A percentile compares a stretch with the other conserved stretches of the same genome.
phyloP scores from a whole-genome alignment of 768 basidiomycete species.

The Macrolepiota fuliginosa region DNA sequence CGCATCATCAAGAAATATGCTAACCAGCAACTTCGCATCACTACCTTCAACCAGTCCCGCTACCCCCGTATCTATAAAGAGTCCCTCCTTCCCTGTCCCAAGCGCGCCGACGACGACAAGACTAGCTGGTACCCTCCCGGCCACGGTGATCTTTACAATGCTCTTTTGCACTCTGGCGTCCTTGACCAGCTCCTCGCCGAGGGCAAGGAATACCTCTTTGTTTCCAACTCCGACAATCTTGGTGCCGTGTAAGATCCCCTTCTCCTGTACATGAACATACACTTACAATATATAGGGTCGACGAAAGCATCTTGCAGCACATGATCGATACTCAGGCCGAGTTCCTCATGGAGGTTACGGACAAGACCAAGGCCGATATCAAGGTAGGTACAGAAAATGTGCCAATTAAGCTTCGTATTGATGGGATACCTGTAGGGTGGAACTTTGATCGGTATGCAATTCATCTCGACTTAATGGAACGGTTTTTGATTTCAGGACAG shows the following conservation, averaged over 20 bases:
- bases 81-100: slow-evolving; percentile 80
- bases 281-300: slow-evolving; percentile 46
- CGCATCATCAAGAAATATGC: slow-evolving; percentile 97
- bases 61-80: slow-evolving; percentile 94
- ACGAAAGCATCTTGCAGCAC: slow-evolving; percentile 72
- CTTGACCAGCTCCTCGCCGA: slow-evolving; percentile 86
- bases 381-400: slow-evolving; percentile 18
- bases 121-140: slow-evolving; percentile 95
- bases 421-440: slow-evolving; percentile 62
- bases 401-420: slow-evolving; percentile 33
- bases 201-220: slow-evolving; percentile 97
- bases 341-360: slow-evolving; percentile 88
- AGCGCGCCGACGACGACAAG: slow-evolving; percentile 79
- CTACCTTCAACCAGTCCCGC: slow-evolving; percentile 89
- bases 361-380: slow-evolving; percentile 81
- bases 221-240: slow-evolving; percentile 96
- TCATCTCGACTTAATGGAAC: background rate
- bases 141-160: slow-evolving; percentile 95
- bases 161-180: slow-evolving; percentile 85
- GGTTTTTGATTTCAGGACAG: slow-evolving; percentile 20
- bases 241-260: slow-evolving; percentile 71
- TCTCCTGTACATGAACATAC: slow-evolving; percentile 9
- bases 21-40: slow-evolving; percentile 92
- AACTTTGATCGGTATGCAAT: slow-evolving; percentile 64
- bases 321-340: slow-evolving; percentile 75